Percentiles rank a stretch among this genome's conserved stretches.
Evolutionary conservation across 352 stramenopile genomes (phyloP).

Genomic region (Phytophthora litchii): DNA sequence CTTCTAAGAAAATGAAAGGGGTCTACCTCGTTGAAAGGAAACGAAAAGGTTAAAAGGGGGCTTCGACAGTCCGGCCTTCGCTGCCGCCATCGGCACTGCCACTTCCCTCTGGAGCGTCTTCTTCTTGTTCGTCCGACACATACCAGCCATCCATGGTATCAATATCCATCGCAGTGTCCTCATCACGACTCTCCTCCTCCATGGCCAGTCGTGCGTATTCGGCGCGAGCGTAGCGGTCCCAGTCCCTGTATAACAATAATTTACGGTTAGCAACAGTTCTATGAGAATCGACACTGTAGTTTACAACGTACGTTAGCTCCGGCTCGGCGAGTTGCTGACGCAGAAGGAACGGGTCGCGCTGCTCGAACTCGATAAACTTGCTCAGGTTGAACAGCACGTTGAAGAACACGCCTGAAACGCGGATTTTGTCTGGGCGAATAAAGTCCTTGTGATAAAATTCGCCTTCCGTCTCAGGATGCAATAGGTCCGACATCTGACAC

Average conservation of each 20-base stretch:
- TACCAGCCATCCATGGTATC: slow-evolving; percentile 92
- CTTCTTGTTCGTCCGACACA: slow-evolving; percentile 82
- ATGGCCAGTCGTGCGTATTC: slow-evolving; percentile 98
- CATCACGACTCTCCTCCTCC: slow-evolving; percentile 95
- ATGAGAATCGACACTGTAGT: not conserved
- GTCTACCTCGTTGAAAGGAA: slow-evolving; percentile 28
- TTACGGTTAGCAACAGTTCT: slow-evolving; percentile 6
- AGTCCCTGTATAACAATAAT: slow-evolving; percentile 78
- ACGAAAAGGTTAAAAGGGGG: slow-evolving; percentile 60
- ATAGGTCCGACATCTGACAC: slow-evolving; percentile 96
- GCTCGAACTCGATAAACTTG: slow-evolving; percentile 99
- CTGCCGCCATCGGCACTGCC: slow-evolving; percentile 15
- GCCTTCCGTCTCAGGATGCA: slow-evolving; percentile 77
- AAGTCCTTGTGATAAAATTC: slow-evolving; percentile 86
- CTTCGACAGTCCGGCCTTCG: slow-evolving; percentile 70
- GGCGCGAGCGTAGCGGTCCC: slow-evolving; percentile 96
- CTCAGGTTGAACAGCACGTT: slow-evolving; percentile 99
- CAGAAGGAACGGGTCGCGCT: slow-evolving; percentile 97
- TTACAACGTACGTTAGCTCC: slow-evolving; percentile 78
- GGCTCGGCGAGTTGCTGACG: slow-evolving; percentile 92
- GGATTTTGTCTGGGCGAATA: slow-evolving; percentile 86
- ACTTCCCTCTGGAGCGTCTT: slow-evolving; percentile 47
- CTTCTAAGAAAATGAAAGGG: slow-evolving; percentile 28
- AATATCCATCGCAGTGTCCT: slow-evolving; percentile 89
- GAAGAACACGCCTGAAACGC: slow-evolving; percentile 96